Evolutionary conservation across 2,329 filamentous ascomycete species (phyloP).

Genomic region (Sclerotinia glacialis): DNA sequence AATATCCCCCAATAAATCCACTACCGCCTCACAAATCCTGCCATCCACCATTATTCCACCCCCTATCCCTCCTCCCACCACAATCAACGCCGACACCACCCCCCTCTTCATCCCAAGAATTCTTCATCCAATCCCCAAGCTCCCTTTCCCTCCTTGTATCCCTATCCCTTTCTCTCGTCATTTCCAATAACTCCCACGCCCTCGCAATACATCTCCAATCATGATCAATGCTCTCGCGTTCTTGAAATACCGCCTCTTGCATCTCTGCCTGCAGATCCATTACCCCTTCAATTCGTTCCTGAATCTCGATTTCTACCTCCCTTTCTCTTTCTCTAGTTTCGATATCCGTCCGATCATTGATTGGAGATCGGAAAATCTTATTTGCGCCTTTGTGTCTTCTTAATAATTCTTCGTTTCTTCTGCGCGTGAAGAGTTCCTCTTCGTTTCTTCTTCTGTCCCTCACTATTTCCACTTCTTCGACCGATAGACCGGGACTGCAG

Average conservation of each 20-base stretch:
- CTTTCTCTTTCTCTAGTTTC: neutral
- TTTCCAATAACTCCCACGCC: neutral
- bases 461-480: neutral
- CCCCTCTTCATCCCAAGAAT: neutral
- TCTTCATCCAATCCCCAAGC: neutral
- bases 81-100: neutral
- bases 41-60: neutral
- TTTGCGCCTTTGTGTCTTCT: neutral
- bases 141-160: neutral
- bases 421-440: neutral
- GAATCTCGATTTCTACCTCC: neutral
- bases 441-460: neutral
- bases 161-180: neutral
- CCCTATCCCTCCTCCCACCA: neutral
- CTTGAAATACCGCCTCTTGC: neutral
- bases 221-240: neutral
- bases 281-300: neutral
- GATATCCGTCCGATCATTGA: neutral
- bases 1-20: neutral
- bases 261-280: neutral
- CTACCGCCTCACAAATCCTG: neutral
- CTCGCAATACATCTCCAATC: neutral
- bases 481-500: neutral
- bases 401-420: neutral
- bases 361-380: neutral